These are phyloP conservation scores for Rosellinia necatrix DNA, from an alignment of 2,329 filamentous ascomycete species.

Conservation along the genomic window DNA sequence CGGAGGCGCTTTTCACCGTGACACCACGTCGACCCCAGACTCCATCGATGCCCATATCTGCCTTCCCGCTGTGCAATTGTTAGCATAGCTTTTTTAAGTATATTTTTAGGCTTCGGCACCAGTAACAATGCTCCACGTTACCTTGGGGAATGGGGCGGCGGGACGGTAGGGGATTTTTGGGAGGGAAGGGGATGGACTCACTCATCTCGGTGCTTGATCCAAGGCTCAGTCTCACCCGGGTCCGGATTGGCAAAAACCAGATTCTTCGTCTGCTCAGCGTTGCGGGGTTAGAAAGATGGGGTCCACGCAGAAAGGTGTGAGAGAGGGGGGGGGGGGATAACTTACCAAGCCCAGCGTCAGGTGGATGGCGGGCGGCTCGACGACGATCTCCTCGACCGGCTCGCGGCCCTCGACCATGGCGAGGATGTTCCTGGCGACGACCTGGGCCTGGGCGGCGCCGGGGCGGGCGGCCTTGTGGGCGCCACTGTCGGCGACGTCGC, in stretches of 20 bases:
- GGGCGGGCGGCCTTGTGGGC: constrained; percentile 51
- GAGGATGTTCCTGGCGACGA: constrained; percentile 52
- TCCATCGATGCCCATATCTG: constrained; percentile 41
- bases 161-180: not conserved
- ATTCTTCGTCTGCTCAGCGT: constrained; percentile 35
- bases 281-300: not conserved
- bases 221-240: constrained; percentile 37
- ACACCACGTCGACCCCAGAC: constrained; percentile 40
- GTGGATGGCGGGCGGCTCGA: constrained; percentile 45
- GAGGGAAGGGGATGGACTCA: constrained; percentile 27
- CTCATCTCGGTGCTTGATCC: constrained; percentile 39
- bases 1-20: constrained; percentile 31
- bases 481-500: constrained; percentile 55
- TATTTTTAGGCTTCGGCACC: no score
- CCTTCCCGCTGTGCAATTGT: constrained; percentile 31
- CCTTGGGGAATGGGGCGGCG: no score
- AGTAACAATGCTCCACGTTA: no score
- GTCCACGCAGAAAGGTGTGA: not conserved
- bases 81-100: not conserved
- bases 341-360: constrained; percentile 46
- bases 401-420: constrained; percentile 44
- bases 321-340: not conserved
- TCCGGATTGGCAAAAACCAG: constrained; percentile 42
- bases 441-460: constrained; percentile 48
- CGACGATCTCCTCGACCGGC: constrained; percentile 38